Percentiles rank a stretch among this genome's conserved stretches.
These are phyloP conservation scores for Coemansia sp. DNA, from an alignment of 192 early-diverging fungal genomes.

Conservation along the genomic window DNA sequence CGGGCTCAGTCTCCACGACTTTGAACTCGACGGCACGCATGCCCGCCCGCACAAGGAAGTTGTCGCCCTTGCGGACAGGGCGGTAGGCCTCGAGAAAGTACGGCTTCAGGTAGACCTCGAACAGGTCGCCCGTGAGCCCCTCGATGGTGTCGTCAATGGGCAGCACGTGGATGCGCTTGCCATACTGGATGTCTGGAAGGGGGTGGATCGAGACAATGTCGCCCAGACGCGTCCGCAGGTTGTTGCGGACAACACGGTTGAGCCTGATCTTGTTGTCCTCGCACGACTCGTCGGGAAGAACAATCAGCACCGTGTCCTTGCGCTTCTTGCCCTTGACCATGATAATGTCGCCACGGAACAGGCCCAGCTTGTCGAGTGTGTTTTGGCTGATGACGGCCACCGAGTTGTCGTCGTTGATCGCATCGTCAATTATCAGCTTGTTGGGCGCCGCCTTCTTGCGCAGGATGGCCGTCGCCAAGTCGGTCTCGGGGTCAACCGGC, in stretches of 20 bases:
- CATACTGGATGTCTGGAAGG: constrained; percentile 91
- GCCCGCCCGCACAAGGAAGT: constrained; percentile 88
- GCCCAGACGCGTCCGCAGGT: constrained; percentile 90
- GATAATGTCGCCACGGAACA: constrained; percentile 96
- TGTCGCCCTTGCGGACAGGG: constrained; percentile 91
- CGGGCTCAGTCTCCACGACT: constrained; percentile 91
- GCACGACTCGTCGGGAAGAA: constrained; percentile 84
- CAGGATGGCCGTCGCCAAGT: constrained; percentile 91
- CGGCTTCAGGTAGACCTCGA: constrained; percentile 96
- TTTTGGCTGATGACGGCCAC: constrained; percentile 82
- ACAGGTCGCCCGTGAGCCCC: constrained; percentile 94
- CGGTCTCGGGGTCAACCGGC: constrained; percentile 60
- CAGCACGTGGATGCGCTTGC: constrained; percentile 91
- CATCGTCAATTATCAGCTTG: constrained; percentile 98
- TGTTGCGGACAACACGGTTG: constrained; percentile 93
- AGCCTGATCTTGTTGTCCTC: constrained; percentile 91
- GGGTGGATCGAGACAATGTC: constrained; percentile 95
- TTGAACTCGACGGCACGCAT: constrained; percentile 99
- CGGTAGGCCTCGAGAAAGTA: constrained; percentile 98
- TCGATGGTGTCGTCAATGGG: constrained; percentile 98
- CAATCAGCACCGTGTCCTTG: constrained; percentile 92
- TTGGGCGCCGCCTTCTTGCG: constrained; percentile 94
- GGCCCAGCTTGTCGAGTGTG: constrained; percentile 86
- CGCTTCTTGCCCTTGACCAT: constrained; percentile 98
- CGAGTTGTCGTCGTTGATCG: constrained; percentile 96